A percentile compares a stretch with the other conserved stretches of the same genome.
Conservation (phyloP, 75 land plant genomes). For the Azolla pinnata region DNA sequence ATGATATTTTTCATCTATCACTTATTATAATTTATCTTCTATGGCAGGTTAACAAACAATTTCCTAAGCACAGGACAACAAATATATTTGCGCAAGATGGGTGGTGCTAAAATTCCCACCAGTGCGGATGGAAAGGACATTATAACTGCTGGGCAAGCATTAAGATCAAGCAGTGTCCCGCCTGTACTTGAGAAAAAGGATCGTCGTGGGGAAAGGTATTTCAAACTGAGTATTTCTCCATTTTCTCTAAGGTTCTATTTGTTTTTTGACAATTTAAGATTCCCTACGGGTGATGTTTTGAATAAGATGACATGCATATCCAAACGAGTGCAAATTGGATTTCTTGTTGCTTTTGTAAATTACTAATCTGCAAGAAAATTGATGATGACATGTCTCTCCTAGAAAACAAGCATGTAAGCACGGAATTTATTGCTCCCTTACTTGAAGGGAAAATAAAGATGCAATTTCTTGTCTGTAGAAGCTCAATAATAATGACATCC, state of each 20-base stretch:
- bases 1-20: too few relatives aligned
- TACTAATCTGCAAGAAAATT: too few relatives aligned
- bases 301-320: too few relatives aligned
- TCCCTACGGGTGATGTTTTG: too few relatives aligned
- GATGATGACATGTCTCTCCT: too few relatives aligned
- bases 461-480: neutral
- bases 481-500: too few relatives aligned
- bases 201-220: slow-evolving; percentile 66
- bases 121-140: slow-evolving; percentile 62
- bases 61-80: slow-evolving; percentile 93
- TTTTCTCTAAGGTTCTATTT: neutral
- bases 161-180: slow-evolving; percentile 42
- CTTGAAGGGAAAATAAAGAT: neutral
- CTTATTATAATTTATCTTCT: too few relatives aligned
- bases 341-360: too few relatives aligned
- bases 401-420: too few relatives aligned
- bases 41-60: slow-evolving; percentile 95
- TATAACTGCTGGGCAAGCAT: slow-evolving; percentile 89
- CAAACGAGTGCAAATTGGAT: too few relatives aligned
- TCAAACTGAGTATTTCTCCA: neutral
- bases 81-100: slow-evolving; percentile 73
- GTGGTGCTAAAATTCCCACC: slow-evolving; percentile 81
- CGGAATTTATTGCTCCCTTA: too few relatives aligned
- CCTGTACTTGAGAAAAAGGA: slow-evolving; percentile 14
- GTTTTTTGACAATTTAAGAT: too few relatives aligned